A percentile compares a stretch with the other conserved stretches of the same genome.
phyloP scores from a whole-genome alignment of 2,329 filamentous ascomycete genomes.

The Leptographium wingfieldii region DNA sequence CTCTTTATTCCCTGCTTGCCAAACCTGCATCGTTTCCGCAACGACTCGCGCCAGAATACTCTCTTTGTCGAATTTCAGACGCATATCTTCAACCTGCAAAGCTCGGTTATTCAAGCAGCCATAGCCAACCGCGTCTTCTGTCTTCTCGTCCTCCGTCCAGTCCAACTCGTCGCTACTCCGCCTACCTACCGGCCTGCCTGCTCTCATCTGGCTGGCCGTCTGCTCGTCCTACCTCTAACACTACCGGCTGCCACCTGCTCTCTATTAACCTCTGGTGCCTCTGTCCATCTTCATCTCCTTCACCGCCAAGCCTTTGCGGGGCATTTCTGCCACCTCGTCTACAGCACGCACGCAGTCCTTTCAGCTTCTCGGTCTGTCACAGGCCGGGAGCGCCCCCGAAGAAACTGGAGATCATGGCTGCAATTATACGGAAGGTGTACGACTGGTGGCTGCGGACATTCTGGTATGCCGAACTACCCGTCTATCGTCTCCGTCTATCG shows the following conservation, averaged over 20 bases:
- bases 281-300: not conserved
- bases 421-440: constrained; percentile 87
- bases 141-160: not conserved
- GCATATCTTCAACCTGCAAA: not conserved
- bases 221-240: not conserved
- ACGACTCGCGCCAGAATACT: not conserved
- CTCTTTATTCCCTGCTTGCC: not conserved
- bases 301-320: constrained; percentile 1
- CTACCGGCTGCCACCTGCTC: not conserved
- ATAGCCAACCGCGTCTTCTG: not conserved
- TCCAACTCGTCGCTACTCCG: not conserved
- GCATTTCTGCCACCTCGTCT: not conserved
- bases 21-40: not conserved
- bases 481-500: not conserved
- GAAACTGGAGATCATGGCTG: constrained; percentile 54
- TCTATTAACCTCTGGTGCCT: not conserved
- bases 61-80: not conserved
- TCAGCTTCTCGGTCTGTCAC: not conserved
- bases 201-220: not conserved
- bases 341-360: not conserved
- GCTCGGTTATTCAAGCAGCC: not conserved
- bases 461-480: constrained; percentile 47
- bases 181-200: not conserved
- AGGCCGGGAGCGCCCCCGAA: not conserved
- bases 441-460: constrained; percentile 97